Evolutionary conservation across 2,329 filamentous ascomycete genomes (phyloP).

Genomic region (Hypomyces rosellus): DNA sequence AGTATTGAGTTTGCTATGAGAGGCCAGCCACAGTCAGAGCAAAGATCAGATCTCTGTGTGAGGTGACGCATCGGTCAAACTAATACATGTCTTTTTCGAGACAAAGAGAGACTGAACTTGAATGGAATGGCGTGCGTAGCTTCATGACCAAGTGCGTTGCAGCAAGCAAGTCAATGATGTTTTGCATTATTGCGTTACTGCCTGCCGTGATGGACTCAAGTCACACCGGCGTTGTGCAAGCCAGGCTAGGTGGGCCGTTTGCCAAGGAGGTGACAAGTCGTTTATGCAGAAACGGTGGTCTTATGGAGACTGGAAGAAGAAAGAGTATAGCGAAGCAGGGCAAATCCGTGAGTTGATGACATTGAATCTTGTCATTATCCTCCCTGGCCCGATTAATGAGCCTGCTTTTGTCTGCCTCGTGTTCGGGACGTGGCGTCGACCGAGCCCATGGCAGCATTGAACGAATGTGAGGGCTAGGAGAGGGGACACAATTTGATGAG

Average conservation of each 20-base stretch:
- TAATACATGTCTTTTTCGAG: background rate
- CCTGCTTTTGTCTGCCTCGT: background rate
- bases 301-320: slow-evolving; percentile 3
- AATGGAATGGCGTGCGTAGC: slow-evolving; percentile 1
- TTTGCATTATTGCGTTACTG: slow-evolving; percentile 11
- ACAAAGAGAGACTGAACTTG: background rate
- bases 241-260: slow-evolving; percentile 9
- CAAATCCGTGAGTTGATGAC: background rate
- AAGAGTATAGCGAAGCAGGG: background rate
- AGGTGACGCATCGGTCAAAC: slow-evolving; percentile 9
- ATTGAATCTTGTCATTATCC: background rate
- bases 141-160: slow-evolving; percentile 1
- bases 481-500: background rate
- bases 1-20: background rate
- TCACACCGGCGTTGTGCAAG: slow-evolving; percentile 1
- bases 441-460: background rate
- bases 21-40: background rate
- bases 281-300: slow-evolving; percentile 2
- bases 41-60: slow-evolving; percentile 14
- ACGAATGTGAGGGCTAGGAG: background rate
- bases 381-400: background rate
- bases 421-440: background rate
- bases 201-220: background rate
- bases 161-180: slow-evolving; percentile 6
- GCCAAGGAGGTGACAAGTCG: background rate